Conservation (phyloP, 164 flowering plant genomes). For the Euptelea pleiosperma region DNA sequence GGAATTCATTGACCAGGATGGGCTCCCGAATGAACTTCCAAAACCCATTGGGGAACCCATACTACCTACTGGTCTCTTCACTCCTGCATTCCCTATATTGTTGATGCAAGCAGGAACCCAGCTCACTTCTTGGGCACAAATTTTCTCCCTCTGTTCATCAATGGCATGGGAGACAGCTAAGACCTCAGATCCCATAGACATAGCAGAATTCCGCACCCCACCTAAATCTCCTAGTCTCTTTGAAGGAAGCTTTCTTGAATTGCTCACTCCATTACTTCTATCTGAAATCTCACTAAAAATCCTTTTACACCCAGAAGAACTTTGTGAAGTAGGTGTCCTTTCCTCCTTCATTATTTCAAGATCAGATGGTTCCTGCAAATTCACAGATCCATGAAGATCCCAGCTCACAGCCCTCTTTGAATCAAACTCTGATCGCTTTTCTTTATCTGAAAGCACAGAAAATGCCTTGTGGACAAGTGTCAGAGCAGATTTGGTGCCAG, state of each 20-base stretch:
- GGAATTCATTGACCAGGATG: not conserved
- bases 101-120: slow-evolving; percentile 3
- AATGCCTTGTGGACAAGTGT: slow-evolving; percentile 32
- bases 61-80: too few relatives aligned
- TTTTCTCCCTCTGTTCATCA: too few relatives aligned
- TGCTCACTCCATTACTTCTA: not conserved
- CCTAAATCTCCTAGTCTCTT: not conserved
- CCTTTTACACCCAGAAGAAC: slow-evolving; percentile 8
- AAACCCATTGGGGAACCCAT: too few relatives aligned
- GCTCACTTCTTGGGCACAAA: not conserved
- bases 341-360: not conserved
- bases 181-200: not conserved
- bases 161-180: too few relatives aligned
- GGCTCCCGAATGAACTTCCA: not conserved
- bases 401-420: slow-evolving; percentile 19
- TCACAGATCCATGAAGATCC: slow-evolving; percentile 4
- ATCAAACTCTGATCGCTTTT: slow-evolving; percentile 31
- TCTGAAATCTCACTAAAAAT: slow-evolving; percentile 9
- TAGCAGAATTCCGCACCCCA: too few relatives aligned
- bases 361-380: not conserved
- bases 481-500: slow-evolving; percentile 37
- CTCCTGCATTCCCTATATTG: not conserved
- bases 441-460: slow-evolving; percentile 31
- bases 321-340: not conserved
- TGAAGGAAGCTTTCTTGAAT: not conserved